A percentile compares a stretch with the other conserved stretches of the same genome.
phyloP scores from a whole-genome alignment of 2,329 filamentous ascomycete genomes.

The Spiromastix sp. region DNA sequence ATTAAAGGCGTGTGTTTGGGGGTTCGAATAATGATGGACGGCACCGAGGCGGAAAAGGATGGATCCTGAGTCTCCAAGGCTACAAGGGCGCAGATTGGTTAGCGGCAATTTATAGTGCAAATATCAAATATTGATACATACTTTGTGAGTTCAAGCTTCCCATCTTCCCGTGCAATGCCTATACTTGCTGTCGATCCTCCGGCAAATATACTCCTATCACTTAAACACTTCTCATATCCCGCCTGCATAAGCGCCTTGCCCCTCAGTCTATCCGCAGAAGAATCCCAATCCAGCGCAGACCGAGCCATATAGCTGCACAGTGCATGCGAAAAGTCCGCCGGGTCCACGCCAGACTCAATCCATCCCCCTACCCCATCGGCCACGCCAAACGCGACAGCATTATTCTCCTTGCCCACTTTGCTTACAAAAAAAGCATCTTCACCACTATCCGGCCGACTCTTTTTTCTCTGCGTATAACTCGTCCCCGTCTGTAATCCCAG shows the following conservation, averaged over 20 bases:
- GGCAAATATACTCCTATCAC: slow-evolving; percentile 61
- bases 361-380: slow-evolving; percentile 95
- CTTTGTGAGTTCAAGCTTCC: slow-evolving; percentile 79
- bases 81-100: slow-evolving; percentile 15
- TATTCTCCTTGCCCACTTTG: slow-evolving; percentile 52
- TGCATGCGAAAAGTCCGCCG: slow-evolving; percentile 88
- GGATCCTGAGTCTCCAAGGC: slow-evolving; percentile 86
- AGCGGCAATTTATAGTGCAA: slow-evolving; percentile 1
- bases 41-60: slow-evolving; percentile 76
- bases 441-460: slow-evolving; percentile 63
- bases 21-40: slow-evolving; percentile 69
- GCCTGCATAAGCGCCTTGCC: slow-evolving; percentile 66
- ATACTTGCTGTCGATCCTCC: slow-evolving; percentile 90
- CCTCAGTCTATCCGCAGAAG: slow-evolving; percentile 31
- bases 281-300: slow-evolving; percentile 51
- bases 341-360: slow-evolving; percentile 85
- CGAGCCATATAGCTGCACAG: slow-evolving; percentile 89
- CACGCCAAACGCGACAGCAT: slow-evolving; percentile 66
- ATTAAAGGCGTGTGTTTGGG: slow-evolving; percentile 95
- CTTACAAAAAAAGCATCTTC: slow-evolving; percentile 95
- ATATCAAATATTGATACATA: slow-evolving; percentile 18
- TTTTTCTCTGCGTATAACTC: slow-evolving; percentile 47
- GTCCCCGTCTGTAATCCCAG: slow-evolving; percentile 26
- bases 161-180: slow-evolving; percentile 63
- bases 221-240: slow-evolving; percentile 73